These are phyloP conservation scores for Lactarius hatsudake DNA, from an alignment of 768 basidiomycete species.

Conservation along the genomic window DNA sequence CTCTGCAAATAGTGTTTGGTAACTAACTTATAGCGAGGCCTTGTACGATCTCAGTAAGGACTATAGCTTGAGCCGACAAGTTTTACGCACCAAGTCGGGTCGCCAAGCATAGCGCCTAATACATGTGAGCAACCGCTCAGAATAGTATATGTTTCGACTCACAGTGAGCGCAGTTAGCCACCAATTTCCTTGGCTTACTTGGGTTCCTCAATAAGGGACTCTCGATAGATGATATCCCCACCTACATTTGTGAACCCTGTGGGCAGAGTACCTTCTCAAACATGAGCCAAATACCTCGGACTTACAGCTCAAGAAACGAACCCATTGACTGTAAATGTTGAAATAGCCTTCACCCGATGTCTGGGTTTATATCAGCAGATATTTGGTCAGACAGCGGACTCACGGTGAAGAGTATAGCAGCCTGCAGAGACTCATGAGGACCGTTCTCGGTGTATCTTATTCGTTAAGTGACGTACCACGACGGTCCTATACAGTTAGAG, in stretches of 20 bases:
- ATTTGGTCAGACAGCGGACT: neutral
- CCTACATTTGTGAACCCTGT: constrained; percentile 21
- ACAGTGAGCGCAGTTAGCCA: constrained; percentile 17
- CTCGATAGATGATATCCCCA: neutral
- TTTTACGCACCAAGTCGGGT: constrained; percentile 6
- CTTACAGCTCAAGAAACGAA: neutral
- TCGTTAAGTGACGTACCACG: constrained; percentile 5
- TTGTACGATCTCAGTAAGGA: neutral
- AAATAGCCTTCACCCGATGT: neutral
- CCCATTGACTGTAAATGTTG: constrained; percentile 21
- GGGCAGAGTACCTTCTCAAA: constrained; percentile 13
- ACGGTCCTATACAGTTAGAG: neutral
- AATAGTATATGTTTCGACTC: neutral
- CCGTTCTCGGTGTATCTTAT: neutral
- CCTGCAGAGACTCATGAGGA: constrained; percentile 1
- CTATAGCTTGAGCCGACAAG: neutral
- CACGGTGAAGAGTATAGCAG: constrained; percentile 6
- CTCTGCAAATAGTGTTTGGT: neutral
- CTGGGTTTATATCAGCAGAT: neutral
- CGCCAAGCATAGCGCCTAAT: neutral
- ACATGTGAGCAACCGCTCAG: neutral
- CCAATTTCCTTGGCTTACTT: constrained; percentile 24
- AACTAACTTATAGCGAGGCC: constrained; percentile 9
- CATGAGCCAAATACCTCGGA: neutral
- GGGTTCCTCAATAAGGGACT: neutral